These are phyloP conservation scores for Phialocephala subalpina DNA, from an alignment of 2,329 filamentous ascomycete species.

Conservation along the genomic window DNA sequence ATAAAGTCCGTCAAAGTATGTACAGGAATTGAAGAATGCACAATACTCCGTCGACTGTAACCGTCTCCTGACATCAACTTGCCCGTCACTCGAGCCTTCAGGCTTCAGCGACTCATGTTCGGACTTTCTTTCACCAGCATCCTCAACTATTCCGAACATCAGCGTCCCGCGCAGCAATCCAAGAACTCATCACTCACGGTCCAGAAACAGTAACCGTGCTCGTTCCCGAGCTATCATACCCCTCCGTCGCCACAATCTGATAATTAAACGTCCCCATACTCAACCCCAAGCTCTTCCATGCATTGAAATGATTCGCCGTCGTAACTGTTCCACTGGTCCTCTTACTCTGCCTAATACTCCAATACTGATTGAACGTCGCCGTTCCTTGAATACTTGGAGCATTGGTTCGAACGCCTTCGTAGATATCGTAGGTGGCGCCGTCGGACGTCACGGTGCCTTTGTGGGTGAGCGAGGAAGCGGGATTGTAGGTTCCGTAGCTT, in stretches of 20 bases:
- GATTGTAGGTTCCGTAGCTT: slow-evolving; percentile 58
- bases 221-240: slow-evolving; percentile 30
- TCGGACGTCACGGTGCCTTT: slow-evolving; percentile 60
- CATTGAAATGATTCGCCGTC: slow-evolving; percentile 58
- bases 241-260: slow-evolving; percentile 51
- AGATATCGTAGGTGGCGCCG: slow-evolving; percentile 60
- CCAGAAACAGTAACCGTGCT: slow-evolving; percentile 28
- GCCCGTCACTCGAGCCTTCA: too few species aligned
- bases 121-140: too few species aligned
- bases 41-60: background rate
- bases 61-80: too few species aligned
- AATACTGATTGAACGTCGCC: slow-evolving; percentile 60
- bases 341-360: slow-evolving; percentile 59
- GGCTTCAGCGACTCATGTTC: too few species aligned
- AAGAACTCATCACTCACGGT: background rate
- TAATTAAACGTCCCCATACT: slow-evolving; percentile 56
- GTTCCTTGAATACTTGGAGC: slow-evolving; percentile 56
- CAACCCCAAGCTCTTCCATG: slow-evolving; percentile 56
- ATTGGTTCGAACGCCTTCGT: slow-evolving; percentile 48
- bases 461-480: slow-evolving; percentile 53
- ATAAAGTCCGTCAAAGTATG: background rate
- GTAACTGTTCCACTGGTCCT: slow-evolving; percentile 59
- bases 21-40: background rate
- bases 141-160: too few species aligned
- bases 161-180: background rate